Conservation (phyloP, 2,329 filamentous ascomycete species). For the Claviceps sp. region DNA sequence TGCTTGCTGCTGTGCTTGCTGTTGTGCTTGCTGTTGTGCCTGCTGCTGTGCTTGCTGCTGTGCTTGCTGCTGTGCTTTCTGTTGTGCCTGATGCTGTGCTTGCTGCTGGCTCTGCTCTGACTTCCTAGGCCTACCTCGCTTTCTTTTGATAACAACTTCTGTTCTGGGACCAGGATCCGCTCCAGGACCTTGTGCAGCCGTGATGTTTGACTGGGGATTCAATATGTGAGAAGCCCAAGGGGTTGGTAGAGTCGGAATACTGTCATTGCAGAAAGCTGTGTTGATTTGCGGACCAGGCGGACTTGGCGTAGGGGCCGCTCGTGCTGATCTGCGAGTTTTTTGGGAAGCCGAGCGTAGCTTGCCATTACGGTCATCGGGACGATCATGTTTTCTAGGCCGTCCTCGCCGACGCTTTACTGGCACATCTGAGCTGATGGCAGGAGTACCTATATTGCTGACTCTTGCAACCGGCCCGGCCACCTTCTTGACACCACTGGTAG, state of each 20-base stretch:
- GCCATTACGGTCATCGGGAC: background rate
- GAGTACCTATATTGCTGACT: background rate
- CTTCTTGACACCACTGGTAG: background rate
- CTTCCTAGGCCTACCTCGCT: constrained; percentile 6
- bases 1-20: background rate
- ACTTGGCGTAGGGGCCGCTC: background rate
- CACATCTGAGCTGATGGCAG: background rate
- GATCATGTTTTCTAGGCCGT: constrained; percentile 1
- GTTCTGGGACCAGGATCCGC: background rate
- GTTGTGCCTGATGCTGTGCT: background rate
- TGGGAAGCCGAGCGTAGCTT: background rate
- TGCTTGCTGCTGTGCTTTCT: background rate
- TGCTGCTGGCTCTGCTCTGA: constrained; percentile 1
- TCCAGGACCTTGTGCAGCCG: background rate
- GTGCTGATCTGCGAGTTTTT: background rate
- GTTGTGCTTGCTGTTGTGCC: background rate
- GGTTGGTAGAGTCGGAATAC: background rate
- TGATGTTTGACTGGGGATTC: background rate
- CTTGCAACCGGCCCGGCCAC: background rate
- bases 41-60: background rate
- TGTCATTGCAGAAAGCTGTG: background rate
- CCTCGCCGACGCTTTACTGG: constrained; percentile 1
- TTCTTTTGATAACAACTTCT: background rate
- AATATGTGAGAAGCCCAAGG: background rate
- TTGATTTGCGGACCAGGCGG: background rate